Conservation (phyloP, 257 asterid genomes). For the Coffea canephora region DNA sequence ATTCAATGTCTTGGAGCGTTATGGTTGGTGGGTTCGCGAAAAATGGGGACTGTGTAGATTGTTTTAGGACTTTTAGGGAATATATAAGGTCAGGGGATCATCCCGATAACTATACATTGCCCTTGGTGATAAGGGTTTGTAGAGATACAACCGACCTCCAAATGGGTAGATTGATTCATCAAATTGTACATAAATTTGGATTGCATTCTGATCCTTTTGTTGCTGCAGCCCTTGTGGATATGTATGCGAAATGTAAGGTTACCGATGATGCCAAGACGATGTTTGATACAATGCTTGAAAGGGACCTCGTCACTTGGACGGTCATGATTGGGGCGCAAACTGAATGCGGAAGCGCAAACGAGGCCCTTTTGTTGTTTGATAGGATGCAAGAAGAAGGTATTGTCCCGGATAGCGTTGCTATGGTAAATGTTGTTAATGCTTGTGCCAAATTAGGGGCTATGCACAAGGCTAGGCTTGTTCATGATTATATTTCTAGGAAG, state of each 20-base stretch:
- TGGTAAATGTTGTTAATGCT: slow-evolving; percentile 54
- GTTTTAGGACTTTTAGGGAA: slow-evolving; percentile 46
- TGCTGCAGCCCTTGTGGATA: slow-evolving; percentile 48
- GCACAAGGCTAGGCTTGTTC: slow-evolving; percentile 43
- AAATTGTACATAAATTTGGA: slow-evolving; percentile 38
- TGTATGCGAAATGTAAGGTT: slow-evolving; percentile 49
- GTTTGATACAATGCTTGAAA: slow-evolving; percentile 48
- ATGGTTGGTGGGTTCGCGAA: slow-evolving; percentile 57
- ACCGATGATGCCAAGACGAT: slow-evolving; percentile 36
- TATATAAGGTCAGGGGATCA: slow-evolving; percentile 43
- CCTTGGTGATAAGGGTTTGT: slow-evolving; percentile 48
- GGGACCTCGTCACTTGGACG: slow-evolving; percentile 54
- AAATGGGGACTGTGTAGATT: slow-evolving; percentile 32
- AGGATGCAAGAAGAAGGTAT: slow-evolving; percentile 42
- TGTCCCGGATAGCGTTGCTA: slow-evolving; percentile 42
- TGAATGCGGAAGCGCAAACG: slow-evolving; percentile 46
- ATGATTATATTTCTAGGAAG: slow-evolving; percentile 32
- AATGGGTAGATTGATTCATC: slow-evolving; percentile 49
- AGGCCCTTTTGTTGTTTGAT: slow-evolving; percentile 46
- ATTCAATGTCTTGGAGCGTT: slow-evolving; percentile 57
- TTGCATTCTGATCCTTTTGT: slow-evolving; percentile 33
- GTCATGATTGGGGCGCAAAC: slow-evolving; percentile 65
- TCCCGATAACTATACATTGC: slow-evolving; percentile 49
- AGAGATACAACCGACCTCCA: slow-evolving; percentile 32
- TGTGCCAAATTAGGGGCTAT: slow-evolving; percentile 54